phyloP scores from a whole-genome alignment of 108 stramenopile species.

The Skeletonema menzelii region DNA sequence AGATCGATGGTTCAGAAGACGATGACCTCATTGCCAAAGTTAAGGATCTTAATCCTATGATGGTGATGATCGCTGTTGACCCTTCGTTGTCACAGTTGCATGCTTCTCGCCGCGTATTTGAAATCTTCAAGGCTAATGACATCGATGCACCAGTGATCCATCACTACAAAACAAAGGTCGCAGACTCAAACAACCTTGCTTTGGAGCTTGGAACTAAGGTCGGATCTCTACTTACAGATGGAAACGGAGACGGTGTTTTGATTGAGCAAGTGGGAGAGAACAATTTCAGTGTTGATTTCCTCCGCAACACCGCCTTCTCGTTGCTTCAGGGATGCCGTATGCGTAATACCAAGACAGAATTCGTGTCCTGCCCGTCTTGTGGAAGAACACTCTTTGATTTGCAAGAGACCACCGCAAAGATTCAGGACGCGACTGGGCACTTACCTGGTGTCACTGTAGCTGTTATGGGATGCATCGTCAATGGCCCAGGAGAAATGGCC shows the following conservation, averaged over 20 bases:
- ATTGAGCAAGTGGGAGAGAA: slow-evolving; percentile 82
- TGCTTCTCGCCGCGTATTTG: slow-evolving; percentile 90
- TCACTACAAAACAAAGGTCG: slow-evolving; percentile 68
- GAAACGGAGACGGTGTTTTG: slow-evolving; percentile 91
- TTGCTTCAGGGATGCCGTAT: slow-evolving; percentile 95
- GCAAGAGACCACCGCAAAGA: slow-evolving; percentile 94
- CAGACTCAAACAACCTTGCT: slow-evolving; percentile 86
- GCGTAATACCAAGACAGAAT: slow-evolving; percentile 98
- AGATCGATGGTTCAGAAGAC: slow-evolving; percentile 78
- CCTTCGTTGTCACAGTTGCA: slow-evolving; percentile 82
- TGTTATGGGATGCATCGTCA: slow-evolving; percentile 99
- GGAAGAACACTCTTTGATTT: slow-evolving; percentile 97
- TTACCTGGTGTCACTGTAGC: slow-evolving; percentile 96
- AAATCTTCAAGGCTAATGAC: slow-evolving; percentile 81
- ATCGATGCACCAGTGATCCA: slow-evolving; percentile 84
- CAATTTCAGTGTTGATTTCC: slow-evolving; percentile 73
- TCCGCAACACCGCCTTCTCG: slow-evolving; percentile 86
- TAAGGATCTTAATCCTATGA: slow-evolving; percentile 72
- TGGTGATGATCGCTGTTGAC: slow-evolving; percentile 71
- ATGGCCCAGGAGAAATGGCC: slow-evolving; percentile 98
- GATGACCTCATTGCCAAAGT: slow-evolving; percentile 76
- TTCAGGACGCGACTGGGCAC: slow-evolving; percentile 91
- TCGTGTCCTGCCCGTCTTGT: slow-evolving; percentile 97
- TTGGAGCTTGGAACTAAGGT: slow-evolving; percentile 81
- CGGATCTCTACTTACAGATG: slow-evolving; percentile 89